Percentiles rank a stretch among this genome's conserved stretches.
These are phyloP conservation scores for Wickerhamiella cacticola DNA, from an alignment of 805 yeast species.

Conservation along the genomic window DNA sequence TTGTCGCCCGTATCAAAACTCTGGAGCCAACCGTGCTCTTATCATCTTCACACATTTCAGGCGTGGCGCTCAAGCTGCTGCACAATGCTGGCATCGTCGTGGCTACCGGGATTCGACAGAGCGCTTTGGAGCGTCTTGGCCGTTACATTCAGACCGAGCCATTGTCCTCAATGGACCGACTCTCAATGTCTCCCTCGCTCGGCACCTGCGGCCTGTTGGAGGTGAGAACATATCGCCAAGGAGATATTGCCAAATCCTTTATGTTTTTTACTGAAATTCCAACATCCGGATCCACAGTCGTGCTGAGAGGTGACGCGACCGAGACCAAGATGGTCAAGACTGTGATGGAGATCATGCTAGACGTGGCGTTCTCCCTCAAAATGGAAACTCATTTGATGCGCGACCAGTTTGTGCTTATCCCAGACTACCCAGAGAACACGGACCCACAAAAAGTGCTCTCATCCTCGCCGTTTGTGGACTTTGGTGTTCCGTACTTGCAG, in stretches of 20 bases:
- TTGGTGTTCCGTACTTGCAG: slow-evolving; percentile 56
- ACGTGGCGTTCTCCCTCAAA: slow-evolving; percentile 63
- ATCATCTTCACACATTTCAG: slow-evolving; percentile 69
- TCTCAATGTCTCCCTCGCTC: slow-evolving; percentile 56
- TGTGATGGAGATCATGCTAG: slow-evolving; percentile 67
- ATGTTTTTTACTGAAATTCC: slow-evolving; percentile 72
- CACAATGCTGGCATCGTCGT: slow-evolving; percentile 71
- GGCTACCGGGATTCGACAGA: slow-evolving; percentile 66
- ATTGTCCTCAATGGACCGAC: slow-evolving; percentile 70
- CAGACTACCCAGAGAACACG: slow-evolving; percentile 24
- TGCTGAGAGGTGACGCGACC: slow-evolving; percentile 59
- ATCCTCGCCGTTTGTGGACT: slow-evolving; percentile 73
- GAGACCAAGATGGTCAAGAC: slow-evolving; percentile 59
- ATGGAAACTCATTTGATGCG: slow-evolving; percentile 66
- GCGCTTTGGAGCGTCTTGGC: slow-evolving; percentile 66
- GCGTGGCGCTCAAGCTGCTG: slow-evolving; percentile 61
- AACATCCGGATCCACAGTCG: slow-evolving; percentile 68
- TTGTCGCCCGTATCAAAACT: slow-evolving; percentile 66
- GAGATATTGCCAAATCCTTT: slow-evolving; percentile 47
- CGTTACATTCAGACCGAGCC: slow-evolving; percentile 75
- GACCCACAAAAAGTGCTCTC: slow-evolving; percentile 45
- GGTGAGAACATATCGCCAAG: slow-evolving; percentile 50
- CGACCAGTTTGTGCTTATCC: slow-evolving; percentile 47
- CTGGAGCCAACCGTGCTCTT: slow-evolving; percentile 69
- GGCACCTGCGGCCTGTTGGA: slow-evolving; percentile 69